Evolutionary conservation across 768 basidiomycete genomes (phyloP).

Genomic region (Pleurotus tuoliensis): DNA sequence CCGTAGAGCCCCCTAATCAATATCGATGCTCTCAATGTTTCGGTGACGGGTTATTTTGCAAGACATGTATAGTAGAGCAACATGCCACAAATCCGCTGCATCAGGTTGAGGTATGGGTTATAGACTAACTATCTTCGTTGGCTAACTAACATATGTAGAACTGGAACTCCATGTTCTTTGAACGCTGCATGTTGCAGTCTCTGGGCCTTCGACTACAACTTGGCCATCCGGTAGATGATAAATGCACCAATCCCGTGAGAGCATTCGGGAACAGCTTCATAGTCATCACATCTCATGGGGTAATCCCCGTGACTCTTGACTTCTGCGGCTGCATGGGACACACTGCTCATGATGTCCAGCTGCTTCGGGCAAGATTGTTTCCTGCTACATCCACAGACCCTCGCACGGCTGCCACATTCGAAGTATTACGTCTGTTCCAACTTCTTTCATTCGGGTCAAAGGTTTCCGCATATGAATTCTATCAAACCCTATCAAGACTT

Average conservation of each 20-base stretch:
- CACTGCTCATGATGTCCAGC: conserved; percentile 17
- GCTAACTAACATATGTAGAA: conserved; percentile 3
- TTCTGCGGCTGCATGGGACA: conserved; percentile 25
- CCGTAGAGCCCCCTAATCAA: background rate
- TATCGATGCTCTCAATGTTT: conserved; percentile 14
- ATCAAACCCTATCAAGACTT: conserved; percentile 17
- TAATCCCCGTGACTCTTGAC: conserved; percentile 24
- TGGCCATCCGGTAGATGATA: conserved; percentile 13
- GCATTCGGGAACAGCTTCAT: conserved; percentile 18
- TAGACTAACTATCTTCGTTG: background rate
- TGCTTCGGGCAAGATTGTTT: conserved; percentile 21
- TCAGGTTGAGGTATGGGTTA: conserved; percentile 10
- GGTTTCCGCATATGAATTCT: conserved; percentile 22
- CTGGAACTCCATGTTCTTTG: conserved; percentile 12
- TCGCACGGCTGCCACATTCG: conserved; percentile 7
- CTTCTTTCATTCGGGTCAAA: conserved; percentile 25
- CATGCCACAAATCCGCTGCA: conserved; percentile 12
- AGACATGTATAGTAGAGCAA: conserved; percentile 9
- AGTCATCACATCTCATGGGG: conserved; percentile 20
- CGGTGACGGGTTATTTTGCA: conserved; percentile 12
- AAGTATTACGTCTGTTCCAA: conserved; percentile 20
- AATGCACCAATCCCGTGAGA: conserved; percentile 13
- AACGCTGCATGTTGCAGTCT: conserved; percentile 6
- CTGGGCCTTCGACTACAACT: conserved; percentile 18
- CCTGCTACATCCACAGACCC: conserved; percentile 20